phyloP scores from a whole-genome alignment of 805 yeast genomes.

The Yamadazyma insecticola region DNA sequence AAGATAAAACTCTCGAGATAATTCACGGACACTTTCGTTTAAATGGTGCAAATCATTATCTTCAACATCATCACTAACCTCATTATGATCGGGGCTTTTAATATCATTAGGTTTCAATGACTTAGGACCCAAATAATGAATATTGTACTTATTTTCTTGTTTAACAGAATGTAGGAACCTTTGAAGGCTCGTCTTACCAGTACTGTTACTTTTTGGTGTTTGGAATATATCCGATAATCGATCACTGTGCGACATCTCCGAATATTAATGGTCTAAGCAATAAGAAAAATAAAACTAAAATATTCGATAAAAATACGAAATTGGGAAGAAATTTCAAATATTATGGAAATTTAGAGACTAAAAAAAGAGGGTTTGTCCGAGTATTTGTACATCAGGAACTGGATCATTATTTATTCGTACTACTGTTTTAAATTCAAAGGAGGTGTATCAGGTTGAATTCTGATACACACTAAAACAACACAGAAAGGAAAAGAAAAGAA shows the following conservation, averaged over 20 bases:
- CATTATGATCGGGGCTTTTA: not conserved
- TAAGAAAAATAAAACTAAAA: not conserved
- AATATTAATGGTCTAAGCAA: not conserved
- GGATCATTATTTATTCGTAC: no score
- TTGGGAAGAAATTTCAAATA: no score
- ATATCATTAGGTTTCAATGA: not conserved
- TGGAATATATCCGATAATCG: not conserved
- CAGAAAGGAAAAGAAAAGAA: no score
- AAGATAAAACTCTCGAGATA: not conserved
- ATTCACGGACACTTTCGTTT: no score
- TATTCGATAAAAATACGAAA: no score
- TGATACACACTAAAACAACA: no score
- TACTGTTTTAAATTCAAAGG: no score
- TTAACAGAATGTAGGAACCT: constrained; percentile 1
- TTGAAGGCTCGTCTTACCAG: not conserved
- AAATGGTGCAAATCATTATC: not conserved
- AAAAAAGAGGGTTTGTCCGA: no score
- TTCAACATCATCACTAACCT: not conserved
- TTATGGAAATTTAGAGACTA: no score
- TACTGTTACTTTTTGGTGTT: not conserved
- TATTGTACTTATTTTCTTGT: constrained; percentile 1
- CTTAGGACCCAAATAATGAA: not conserved
- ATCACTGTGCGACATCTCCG: not conserved
- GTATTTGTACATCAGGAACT: no score
- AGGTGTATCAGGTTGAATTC: no score